Evolutionary conservation across 306 rosid genomes (phyloP).

Genomic region (Gynostemma pentaphyllum): DNA sequence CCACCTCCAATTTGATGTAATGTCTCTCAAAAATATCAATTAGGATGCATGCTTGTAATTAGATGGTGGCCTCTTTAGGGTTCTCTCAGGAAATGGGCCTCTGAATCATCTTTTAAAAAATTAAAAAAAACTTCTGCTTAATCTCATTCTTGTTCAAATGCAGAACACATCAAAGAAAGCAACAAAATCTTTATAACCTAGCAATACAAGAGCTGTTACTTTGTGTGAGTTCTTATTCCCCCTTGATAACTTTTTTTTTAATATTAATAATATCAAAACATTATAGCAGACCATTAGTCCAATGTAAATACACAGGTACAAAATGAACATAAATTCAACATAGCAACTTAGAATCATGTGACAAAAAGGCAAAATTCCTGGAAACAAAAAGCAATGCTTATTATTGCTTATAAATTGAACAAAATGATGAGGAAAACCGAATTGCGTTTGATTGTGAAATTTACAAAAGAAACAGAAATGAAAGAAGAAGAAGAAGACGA

Average conservation of each 20-base stretch:
- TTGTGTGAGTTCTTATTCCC: background rate
- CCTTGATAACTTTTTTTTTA: background rate
- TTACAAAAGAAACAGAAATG: background rate
- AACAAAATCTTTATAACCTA: background rate
- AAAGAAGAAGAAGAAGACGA: background rate
- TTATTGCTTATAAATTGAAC: background rate
- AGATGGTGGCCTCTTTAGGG: no score
- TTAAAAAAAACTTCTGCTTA: no score
- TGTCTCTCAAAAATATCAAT: no score
- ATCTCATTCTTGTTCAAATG: background rate
- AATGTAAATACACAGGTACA: background rate
- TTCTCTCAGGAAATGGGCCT: no score
- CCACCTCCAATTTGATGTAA: no score
- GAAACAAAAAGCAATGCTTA: background rate
- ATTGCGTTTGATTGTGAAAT: background rate
- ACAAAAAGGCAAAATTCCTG: no score
- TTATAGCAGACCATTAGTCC: background rate
- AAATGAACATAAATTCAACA: background rate
- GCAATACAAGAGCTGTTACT: background rate
- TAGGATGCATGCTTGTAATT: no score
- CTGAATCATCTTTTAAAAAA: no score
- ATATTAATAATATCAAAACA: no score
- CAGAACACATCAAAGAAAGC: background rate
- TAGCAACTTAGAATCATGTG: no score
- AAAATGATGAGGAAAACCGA: background rate